Base-by-base conservation (phyloP, 768 basidiomycete species). In the Crassisporium funariophilum region DNA sequence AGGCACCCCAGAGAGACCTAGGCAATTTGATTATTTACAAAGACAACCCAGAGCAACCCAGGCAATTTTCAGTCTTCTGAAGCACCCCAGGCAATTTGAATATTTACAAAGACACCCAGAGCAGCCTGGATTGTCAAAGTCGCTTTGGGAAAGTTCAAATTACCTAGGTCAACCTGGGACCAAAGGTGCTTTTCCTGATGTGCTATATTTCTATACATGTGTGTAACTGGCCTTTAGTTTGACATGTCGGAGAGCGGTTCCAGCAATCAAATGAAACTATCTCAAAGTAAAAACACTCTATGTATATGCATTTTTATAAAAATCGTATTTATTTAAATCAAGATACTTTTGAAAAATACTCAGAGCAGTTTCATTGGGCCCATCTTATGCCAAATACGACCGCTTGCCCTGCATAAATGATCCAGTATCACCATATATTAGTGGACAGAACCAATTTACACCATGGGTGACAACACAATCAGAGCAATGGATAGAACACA, bases 401-500 rank as follows among this genome's bases (percentile, higher is more conserved):
- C 19, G 42, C 1, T 38, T 52, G 15, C 55, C 55, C 13, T 3
- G 23, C 5, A 25, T 33, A 6, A 8, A 1, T 17, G 21, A 4
- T 17, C 12, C 21, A n/a, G 35, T 29, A n/a, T 10, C 27, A 21
- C 39, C 41, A 4, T 40, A 45, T 17, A 67, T 70, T 22, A 41
- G 4, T 4, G 21, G 34, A 1, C 60, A 65, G 45, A 53, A 59
- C 0, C 68, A 68, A 38, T 60, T 62, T 31, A 67, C 41, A 23
- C 67, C 68, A 2, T 71, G 58, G 38, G 67, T 73, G 47, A 41
- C 12, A 52, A 64, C 36, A 60, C 54, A 4, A 44, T 73, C 17
- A 66, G 68, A 17, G 68, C 68, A 2, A 52, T 71, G 1, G 66
- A 73, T 56, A 64, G 69, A 4, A 67, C 61, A 10, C 66, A 68